A percentile compares a stretch with the other conserved stretches of the same genome.
phyloP scores from a whole-genome alignment of 2,329 filamentous ascomycete species.

The Ilyonectria destructans region DNA sequence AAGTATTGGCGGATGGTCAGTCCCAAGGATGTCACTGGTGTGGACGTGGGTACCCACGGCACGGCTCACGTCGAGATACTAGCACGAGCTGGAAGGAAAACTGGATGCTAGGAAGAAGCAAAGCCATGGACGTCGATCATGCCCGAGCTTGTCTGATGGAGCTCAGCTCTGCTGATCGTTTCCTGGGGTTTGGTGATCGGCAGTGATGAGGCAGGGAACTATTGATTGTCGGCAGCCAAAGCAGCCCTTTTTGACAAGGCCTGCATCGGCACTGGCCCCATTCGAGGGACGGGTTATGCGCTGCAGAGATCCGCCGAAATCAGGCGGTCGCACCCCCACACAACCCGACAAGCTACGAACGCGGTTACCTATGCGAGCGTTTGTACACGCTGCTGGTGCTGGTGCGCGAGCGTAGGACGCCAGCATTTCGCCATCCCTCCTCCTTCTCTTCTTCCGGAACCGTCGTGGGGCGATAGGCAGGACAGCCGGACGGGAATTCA shows the following conservation, averaged over 20 bases:
- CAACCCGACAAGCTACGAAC: neutral
- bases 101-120: neutral
- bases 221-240: neutral
- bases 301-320: neutral
- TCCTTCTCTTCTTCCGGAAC: neutral
- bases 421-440: neutral
- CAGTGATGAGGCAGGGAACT: neutral
- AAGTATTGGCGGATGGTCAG: no score
- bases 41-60: no score
- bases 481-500: no score
- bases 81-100: neutral
- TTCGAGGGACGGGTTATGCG: neutral
- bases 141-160: neutral
- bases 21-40: no score
- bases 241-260: neutral
- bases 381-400: neutral
- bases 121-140: neutral
- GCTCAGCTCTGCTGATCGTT: neutral
- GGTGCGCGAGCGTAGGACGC: neutral
- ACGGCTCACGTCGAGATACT: no score
- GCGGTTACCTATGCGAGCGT: neutral
- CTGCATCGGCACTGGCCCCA: slow-evolving; percentile 3
- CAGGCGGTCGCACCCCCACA: neutral
- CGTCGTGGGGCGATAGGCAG: neutral
- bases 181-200: neutral